Conservation (phyloP, 202 grass and related monocot species). For the Bolboschoenoplectus hybrid region DNA sequence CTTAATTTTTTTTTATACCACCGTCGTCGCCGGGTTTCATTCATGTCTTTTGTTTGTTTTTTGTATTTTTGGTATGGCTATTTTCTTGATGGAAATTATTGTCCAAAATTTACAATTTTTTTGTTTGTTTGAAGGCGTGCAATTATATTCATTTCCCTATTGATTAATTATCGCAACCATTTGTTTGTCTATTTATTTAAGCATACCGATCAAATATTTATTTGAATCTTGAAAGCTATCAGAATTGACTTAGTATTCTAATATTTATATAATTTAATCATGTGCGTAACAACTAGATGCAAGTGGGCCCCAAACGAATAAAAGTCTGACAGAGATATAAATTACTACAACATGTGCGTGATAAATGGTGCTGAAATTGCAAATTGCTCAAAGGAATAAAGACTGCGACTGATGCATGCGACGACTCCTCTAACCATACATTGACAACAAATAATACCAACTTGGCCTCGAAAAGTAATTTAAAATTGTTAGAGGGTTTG, state of each 20-base stretch:
- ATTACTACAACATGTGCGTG: background rate
- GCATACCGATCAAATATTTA: background rate
- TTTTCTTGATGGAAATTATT: slow-evolving; percentile 6
- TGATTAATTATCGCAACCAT: background rate
- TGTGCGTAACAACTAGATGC: background rate
- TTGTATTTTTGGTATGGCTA: background rate
- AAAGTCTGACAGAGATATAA: background rate
- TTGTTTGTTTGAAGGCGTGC: background rate
- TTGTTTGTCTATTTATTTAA: slow-evolving; percentile 7
- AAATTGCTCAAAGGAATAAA: background rate
- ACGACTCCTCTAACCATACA: slow-evolving; percentile 6
- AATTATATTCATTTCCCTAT: background rate
- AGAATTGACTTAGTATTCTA: background rate
- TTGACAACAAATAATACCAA: background rate
- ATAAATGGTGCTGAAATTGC: background rate
- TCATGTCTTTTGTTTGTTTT: slow-evolving; percentile 11
- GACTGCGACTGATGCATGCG: background rate
- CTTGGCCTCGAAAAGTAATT: background rate
- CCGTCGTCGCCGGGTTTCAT: background rate
- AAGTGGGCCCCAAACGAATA: background rate
- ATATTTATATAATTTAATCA: slow-evolving; percentile 7
- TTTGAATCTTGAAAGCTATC: too few relatives aligned
- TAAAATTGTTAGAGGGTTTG: background rate
- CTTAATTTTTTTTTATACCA: background rate
- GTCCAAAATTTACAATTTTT: background rate